phyloP scores from a whole-genome alignment of 1,284 basidiomycete genomes.

The Sporisorium sorghi region DNA sequence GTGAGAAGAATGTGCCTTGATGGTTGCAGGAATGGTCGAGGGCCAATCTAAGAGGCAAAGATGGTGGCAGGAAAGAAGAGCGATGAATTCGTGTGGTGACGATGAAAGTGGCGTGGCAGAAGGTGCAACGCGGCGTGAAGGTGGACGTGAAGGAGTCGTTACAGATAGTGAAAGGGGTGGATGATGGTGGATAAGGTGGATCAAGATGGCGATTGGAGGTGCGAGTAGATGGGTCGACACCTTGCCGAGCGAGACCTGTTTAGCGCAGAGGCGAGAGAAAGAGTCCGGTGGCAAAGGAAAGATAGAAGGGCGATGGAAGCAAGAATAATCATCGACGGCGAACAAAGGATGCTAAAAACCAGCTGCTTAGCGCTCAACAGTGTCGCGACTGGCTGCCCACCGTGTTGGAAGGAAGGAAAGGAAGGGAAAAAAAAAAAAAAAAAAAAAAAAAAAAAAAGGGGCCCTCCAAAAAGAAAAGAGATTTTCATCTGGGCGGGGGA shows the following conservation, averaged over 20 bases:
- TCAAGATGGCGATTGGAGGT: neutral
- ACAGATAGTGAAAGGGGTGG: neutral
- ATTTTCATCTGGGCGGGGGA: too few species aligned
- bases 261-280: neutral
- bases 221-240: neutral
- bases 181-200: neutral
- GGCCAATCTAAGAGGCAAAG: neutral
- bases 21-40: neutral
- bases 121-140: neutral
- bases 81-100: neutral
- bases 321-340: neutral
- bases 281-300: neutral
- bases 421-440: too few species aligned
- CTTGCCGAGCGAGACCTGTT: neutral
- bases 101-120: too few species aligned
- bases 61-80: neutral
- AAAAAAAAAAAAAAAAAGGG: too few species aligned
- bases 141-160: neutral
- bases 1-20: neutral
- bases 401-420: too few species aligned
- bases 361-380: too few species aligned
- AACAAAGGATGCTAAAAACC: slow-evolving; percentile 1
- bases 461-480: too few species aligned
- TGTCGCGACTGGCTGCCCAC: too few species aligned
- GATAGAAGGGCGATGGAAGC: neutral